Evolutionary conservation across 2,329 filamentous ascomycete genomes (phyloP).

Genomic region (Cladosporium sp.): DNA sequence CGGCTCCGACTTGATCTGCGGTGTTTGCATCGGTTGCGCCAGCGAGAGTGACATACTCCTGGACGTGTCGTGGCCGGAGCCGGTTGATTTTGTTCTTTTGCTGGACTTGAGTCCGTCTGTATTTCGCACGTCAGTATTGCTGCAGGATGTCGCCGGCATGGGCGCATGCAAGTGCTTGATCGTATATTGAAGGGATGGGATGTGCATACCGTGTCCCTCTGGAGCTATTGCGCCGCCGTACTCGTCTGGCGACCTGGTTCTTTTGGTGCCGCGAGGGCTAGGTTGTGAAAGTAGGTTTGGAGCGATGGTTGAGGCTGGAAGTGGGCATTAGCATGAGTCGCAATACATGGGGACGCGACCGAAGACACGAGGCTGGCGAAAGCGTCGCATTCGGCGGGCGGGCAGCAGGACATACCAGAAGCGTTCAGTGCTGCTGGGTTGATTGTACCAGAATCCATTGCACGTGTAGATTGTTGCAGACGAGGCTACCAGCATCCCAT

Average conservation of each 20-base stretch:
- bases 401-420: slow-evolving; percentile 57
- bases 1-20: slow-evolving; percentile 53
- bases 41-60: slow-evolving; percentile 32
- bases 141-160: too few relatives aligned
- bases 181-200: slow-evolving; percentile 34
- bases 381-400: slow-evolving; percentile 13
- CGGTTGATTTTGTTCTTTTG: slow-evolving; percentile 29
- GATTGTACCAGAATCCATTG: slow-evolving; percentile 77
- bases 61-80: slow-evolving; percentile 12
- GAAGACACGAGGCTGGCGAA: background rate
- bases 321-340: slow-evolving; percentile 24
- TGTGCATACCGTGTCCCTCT: slow-evolving; percentile 68
- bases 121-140: slow-evolving; percentile 25
- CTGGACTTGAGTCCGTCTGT: slow-evolving; percentile 48
- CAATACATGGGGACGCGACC: slow-evolving; percentile 6
- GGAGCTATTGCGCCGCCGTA: slow-evolving; percentile 46
- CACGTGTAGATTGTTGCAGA: slow-evolving; percentile 25
- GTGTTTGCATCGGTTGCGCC: slow-evolving; percentile 51
- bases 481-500: slow-evolving; percentile 40
- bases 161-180: background rate
- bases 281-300: slow-evolving; percentile 44
- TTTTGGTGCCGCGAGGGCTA: slow-evolving; percentile 71
- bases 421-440: slow-evolving; percentile 85
- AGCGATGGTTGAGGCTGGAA: slow-evolving; percentile 48
- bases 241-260: slow-evolving; percentile 72